Evolutionary conservation across 129 eudicot genomes (phyloP), one percentile per base, ranked within the genome.

Genomic region (Glebionis coronaria): DNA sequence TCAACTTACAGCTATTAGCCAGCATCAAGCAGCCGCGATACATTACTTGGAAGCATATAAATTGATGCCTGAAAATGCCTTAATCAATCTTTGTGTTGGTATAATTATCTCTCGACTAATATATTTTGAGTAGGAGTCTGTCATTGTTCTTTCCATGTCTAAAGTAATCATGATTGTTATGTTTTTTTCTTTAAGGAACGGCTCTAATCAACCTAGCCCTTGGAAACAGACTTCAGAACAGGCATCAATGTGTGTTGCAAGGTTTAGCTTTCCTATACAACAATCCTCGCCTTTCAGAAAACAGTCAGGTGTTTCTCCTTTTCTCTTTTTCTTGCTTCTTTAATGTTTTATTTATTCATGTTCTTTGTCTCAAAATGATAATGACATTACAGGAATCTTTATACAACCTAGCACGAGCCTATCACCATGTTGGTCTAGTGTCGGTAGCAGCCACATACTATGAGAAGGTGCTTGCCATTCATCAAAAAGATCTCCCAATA

Each of bases 81-180:
- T 92, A 81, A 64, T 92, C 76, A 92, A 92, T 82, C 96, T 92
- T 31, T 88, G 95, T 63, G 96, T 27, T 11, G 98, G 98, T 91
- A 82, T 70, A 61, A 12, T 25, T 27, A 53, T 69, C 14, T 54
- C 51, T 60, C 12, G 10, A 29, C 44, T 47, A 14, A 35, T n/a
- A 21, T 38, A 10, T 62, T 62, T n/a, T 35, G 42, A 35, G 42
- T 35, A 4, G 42, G 42, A 35, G 6, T 6, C 42, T 35, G 42
- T 35, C 19, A 42, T 14, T 38, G 50, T 7, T 56, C 38, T 45
- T 44, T 70, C 0, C n/a, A 28, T 56, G 11, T 54, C 31, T 28
- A 13, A 63, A 71, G 31, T 11, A 45, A 44, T 16, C 45, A 44
- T 12, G 25, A 35, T 25, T 13, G 23, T 25, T 58, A 7, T 57